A percentile compares a stretch with the other conserved stretches of the same genome.
Conservation (phyloP, 768 basidiomycete genomes). For the Tulasnella sp. region DNA sequence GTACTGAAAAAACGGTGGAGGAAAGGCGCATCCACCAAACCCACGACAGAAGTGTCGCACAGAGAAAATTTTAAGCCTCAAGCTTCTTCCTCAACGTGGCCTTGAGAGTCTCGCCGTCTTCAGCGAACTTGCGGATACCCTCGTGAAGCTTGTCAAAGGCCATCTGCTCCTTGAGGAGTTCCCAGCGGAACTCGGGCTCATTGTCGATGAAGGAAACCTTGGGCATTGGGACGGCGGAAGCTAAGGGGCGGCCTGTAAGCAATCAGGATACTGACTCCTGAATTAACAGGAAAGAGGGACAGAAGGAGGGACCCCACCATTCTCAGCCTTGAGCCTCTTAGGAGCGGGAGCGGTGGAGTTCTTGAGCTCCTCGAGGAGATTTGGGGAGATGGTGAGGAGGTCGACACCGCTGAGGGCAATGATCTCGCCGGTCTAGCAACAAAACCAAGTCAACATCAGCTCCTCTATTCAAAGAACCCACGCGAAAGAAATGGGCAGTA, state of each 20-base stretch:
- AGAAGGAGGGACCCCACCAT: conserved; percentile 47
- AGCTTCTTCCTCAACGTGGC: conserved; percentile 60
- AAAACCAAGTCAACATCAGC: conserved; percentile 18
- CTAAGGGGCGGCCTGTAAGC: neutral
- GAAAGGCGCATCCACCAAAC: neutral
- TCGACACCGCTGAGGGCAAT: conserved; percentile 93
- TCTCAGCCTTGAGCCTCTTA: conserved; percentile 69
- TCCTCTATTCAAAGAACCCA: neutral
- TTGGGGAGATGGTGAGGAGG: conserved; percentile 92
- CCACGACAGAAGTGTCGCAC: neutral
- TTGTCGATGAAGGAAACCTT: conserved; percentile 87
- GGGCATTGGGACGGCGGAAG: conserved; percentile 48
- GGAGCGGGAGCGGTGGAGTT: conserved; percentile 71
- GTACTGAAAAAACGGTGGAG: neutral
- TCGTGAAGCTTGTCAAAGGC: conserved; percentile 98
- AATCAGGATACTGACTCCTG: too few species aligned
- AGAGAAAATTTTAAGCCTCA: conserved; percentile 29
- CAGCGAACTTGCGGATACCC: conserved; percentile 97
- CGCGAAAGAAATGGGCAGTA: neutral
- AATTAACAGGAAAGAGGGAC: conserved; percentile 3
- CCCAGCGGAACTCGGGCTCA: conserved; percentile 95
- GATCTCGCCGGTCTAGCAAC: conserved; percentile 86
- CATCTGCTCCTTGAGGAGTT: conserved; percentile 88
- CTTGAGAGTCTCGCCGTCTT: conserved; percentile 90
- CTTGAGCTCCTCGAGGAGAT: conserved; percentile 89